Evolutionary conservation across 129 eudicot genomes (phyloP).

Genomic region (Apium graveolens): DNA sequence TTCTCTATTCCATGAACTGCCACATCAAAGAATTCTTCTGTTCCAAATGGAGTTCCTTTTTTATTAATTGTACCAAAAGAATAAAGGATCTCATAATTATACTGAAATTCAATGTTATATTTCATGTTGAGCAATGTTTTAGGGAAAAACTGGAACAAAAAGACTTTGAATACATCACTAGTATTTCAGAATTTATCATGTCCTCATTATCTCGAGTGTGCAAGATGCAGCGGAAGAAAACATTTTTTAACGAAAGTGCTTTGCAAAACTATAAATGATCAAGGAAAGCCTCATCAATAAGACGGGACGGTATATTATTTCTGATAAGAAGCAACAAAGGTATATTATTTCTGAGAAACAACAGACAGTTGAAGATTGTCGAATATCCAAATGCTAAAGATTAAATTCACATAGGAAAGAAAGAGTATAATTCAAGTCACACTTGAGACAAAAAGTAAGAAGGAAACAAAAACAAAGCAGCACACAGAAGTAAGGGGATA

Average conservation of each 20-base stretch:
- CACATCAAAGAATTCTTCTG: background rate
- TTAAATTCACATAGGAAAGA: too few relatives aligned
- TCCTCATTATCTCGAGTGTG: background rate
- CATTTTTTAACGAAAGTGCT: background rate
- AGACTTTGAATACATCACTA: background rate
- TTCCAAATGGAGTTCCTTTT: background rate
- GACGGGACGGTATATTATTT: background rate
- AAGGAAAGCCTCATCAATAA: background rate
- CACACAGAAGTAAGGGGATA: background rate
- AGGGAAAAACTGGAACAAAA: background rate
- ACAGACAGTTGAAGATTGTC: background rate
- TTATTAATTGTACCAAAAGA: background rate
- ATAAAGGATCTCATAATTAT: background rate
- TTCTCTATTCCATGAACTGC: background rate
- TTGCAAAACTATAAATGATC: background rate
- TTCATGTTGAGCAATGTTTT: background rate
- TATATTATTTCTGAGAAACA: conserved; percentile 2
- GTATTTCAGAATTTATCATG: background rate
- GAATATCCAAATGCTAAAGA: background rate
- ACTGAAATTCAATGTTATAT: background rate
- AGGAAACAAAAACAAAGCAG: background rate
- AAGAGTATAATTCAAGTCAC: background rate
- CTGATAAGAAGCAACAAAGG: background rate
- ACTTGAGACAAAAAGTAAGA: background rate
- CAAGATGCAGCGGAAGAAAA: background rate